These are phyloP conservation scores for Apiospora hydei DNA, from an alignment of 2,329 filamentous ascomycete genomes.

Conservation along the genomic window DNA sequence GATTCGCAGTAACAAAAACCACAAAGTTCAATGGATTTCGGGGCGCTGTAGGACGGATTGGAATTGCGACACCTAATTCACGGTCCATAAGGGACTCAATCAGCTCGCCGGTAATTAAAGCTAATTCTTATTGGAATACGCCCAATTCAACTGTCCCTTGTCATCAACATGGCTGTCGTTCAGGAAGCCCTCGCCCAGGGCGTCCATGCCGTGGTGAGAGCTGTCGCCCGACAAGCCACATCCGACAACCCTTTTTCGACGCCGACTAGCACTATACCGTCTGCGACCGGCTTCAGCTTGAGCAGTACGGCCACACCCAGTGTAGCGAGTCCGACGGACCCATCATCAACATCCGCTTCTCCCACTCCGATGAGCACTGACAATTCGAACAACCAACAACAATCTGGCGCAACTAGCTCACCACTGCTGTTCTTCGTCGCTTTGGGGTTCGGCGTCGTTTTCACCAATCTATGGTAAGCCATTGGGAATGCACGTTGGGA, in stretches of 20 bases:
- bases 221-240: slow-evolving; percentile 38
- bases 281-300: slow-evolving; percentile 14
- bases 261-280: slow-evolving; percentile 8
- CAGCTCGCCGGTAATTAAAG: not conserved
- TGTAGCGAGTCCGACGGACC: slow-evolving; percentile 24
- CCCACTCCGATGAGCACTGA: not conserved
- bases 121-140: not conserved
- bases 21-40: slow-evolving; percentile 15
- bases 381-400: slow-evolving; percentile 29
- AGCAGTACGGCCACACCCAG: not conserved
- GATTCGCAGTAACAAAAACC: slow-evolving; percentile 13
- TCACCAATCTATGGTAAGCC: slow-evolving; percentile 95
- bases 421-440: slow-evolving; percentile 92
- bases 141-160: not conserved
- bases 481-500: not conserved
- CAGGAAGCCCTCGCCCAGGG: slow-evolving; percentile 47
- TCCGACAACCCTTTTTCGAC: slow-evolving; percentile 29
- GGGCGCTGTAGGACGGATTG: not conserved
- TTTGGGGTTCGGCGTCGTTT: slow-evolving; percentile 95
- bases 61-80: slow-evolving; percentile 11
- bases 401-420: slow-evolving; percentile 63
- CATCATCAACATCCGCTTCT: slow-evolving; percentile 31
- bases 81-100: not conserved
- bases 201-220: slow-evolving; percentile 46
- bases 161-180: slow-evolving; percentile 35